Base-by-base conservation (phyloP, 2,329 filamentous ascomycete species). In the Phoma sp. region DNA sequence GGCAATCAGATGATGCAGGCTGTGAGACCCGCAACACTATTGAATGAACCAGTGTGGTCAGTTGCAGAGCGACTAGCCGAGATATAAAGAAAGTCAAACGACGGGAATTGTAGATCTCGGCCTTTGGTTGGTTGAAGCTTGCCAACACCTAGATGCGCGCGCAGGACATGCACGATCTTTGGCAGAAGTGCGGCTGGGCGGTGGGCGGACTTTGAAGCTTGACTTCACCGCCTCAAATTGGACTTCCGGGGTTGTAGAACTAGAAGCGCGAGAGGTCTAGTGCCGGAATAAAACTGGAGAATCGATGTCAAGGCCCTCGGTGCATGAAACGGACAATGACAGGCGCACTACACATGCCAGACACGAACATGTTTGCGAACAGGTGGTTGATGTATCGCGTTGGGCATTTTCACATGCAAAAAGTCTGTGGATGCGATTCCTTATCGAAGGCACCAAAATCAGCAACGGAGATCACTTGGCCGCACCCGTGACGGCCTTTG, bases 161-260 rank as follows among this genome's bases (percentile, higher is more conserved):
- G 54, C 62, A 60, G 56, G 52, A 57, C 41, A 55, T 60, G 63
- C 64, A 61, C 57, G 51, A 59, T 58, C 52, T 60, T 58, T 54
- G 46, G 15, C 39, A 59, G 35, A 56, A 59, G 53, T 56, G 57
- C 54, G 60, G 59, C 51, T 48, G 55, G 55, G 56, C 44, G 53
- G 63, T 64, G 55, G 64, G 59, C 61, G 58, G 60, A 50, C 51
- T 60, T 64, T 57, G 55, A 55, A 54, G 55, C 58, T 59, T 54
- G 55, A 69, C 57, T 68, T 68, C 67, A 70, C 67, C 67, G 67
- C 67, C 62, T 68, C 59, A 58, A 61, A 57, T 37, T 62, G 39
- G 55, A 53, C 60, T 51, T 60, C 58, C 52, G 61, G 55, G 59
- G 59, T 51, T 57, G 51, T 49, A 37, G 39, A 44, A 54, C 60